Conservation (phyloP, 2,329 filamentous ascomycete genomes). For the Hypoxylon sp. region DNA sequence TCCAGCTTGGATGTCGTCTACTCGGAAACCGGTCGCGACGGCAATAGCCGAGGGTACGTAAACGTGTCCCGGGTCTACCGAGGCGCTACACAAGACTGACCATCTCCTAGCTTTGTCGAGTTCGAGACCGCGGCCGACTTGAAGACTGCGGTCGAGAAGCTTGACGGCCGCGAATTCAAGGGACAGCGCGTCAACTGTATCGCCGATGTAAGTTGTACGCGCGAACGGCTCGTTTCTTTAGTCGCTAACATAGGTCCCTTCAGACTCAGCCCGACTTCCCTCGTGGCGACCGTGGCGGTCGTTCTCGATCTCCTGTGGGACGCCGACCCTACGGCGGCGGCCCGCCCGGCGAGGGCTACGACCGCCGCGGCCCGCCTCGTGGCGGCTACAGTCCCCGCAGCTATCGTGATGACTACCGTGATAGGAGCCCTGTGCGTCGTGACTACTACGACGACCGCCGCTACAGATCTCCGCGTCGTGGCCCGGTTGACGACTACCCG, state of each 20-base stretch:
- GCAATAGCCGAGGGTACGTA: slow-evolving; percentile 88
- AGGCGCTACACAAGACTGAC: slow-evolving; percentile 18
- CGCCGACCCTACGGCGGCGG: slow-evolving; percentile 71
- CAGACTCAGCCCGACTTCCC: slow-evolving; percentile 83
- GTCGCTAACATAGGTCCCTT: slow-evolving; percentile 36
- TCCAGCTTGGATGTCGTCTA: slow-evolving; percentile 98
- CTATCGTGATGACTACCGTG: slow-evolving; percentile 80
- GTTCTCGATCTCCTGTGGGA: slow-evolving; percentile 78
- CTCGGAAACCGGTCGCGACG: slow-evolving; percentile 92
- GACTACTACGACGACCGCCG: slow-evolving; percentile 89
- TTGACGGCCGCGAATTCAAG: slow-evolving; percentile 93
- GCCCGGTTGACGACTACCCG: slow-evolving; percentile 76
- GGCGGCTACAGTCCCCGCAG: slow-evolving; percentile 83
- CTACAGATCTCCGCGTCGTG: slow-evolving; percentile 80
- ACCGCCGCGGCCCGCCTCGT: slow-evolving; percentile 78
- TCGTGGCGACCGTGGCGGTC: slow-evolving; percentile 72
- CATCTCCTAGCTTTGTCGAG: slow-evolving; percentile 82
- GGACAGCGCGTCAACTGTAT: slow-evolving; percentile 84
- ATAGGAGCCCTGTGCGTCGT: slow-evolving; percentile 82
- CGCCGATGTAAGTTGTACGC: slow-evolving; percentile 74
- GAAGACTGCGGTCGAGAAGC: slow-evolving; percentile 90
- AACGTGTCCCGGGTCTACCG: neutral
- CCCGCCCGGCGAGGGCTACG: slow-evolving; percentile 77
- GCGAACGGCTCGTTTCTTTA: slow-evolving; percentile 1
- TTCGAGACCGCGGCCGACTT: slow-evolving; percentile 94